Base-by-base conservation (phyloP, 306 rosid genomes). In the Castanopsis chinensis region DNA sequence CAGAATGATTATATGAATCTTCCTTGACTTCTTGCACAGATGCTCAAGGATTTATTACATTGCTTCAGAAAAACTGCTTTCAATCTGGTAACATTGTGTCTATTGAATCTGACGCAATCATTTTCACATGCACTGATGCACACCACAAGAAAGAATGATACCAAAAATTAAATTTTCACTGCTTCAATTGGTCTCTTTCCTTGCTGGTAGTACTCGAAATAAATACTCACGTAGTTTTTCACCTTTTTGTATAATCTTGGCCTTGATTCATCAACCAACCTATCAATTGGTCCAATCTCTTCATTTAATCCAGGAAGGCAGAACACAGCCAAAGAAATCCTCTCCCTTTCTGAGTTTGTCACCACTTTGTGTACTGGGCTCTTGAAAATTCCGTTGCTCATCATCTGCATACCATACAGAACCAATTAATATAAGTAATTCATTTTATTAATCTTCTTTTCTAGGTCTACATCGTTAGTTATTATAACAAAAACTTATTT, bases 351-450 rank as follows among this genome's bases (percentile, higher is more conserved):
- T 56, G 83, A 75, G 74, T 85, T 87, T 68, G 79, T 58, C 78
- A 90, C 81, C 14, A 28, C 97, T 70, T 92, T 89, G 71, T 92
- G 97, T 56, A 92, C 41, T 63, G 93, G 93, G 68, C 97, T 92
- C 85, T 67, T 75, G 76, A 86, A 90, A 20, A 82, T 78, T 76
- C 97, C 97, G 63, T 90, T 90, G 76, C 90, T 90, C 87, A 87
- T 72, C 19, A 87, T 86, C 85, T 86, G 82, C 41, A 14, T 19
- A 77, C 9, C 79, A 74, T 70, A 77, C 70, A 72, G 61, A 79
- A 73, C 64, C 74, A 10, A n/a, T 33, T 52, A 15, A 32, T 25
- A 28, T 6, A 32, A 19, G 25, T 32, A 19, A 33, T 32, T 21
- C 51, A 2, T 67, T 30, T 65, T 37, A 3, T 64, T 32, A 30